Evolutionary conservation across 2,329 filamentous ascomycete species (phyloP), one percentile per base, ranked within the genome.

Genomic region (Leptographium radiaticola): DNA sequence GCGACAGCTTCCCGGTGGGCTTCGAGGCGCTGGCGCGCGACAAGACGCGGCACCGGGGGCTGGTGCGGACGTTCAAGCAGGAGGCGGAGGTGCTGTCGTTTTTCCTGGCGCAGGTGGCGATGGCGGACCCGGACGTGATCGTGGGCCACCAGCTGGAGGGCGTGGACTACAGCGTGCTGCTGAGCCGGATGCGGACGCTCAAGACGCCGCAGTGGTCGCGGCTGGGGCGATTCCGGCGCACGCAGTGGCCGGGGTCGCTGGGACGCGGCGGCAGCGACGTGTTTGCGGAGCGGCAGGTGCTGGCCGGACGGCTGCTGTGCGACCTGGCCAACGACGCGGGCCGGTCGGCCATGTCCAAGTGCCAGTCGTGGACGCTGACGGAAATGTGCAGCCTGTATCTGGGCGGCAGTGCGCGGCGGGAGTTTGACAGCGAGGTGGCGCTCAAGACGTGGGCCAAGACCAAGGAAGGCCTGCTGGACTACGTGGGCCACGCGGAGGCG

Each of bases 331-430:
- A 98, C 66, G 93, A 98, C 62, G 87, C 94, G 64, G 93, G 93
- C 67, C 97, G 96, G 73, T 96, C 91, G 12, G 80, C 89, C 59
- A 97, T 97, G 91, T 84, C 80, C 62, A 95, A 95, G 71, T 98
- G 93, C 67, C 91, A 96, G 68, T 95, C 90, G 4, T 98, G 93
- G 93, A 95, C 87, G 67, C 75, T 98, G 67, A 94, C 91, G 2
- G 93, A 98, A 68, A 98, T 98, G 90, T 95, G 89, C 67, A 87
- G 84, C 59, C 77, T 97, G 16, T 95, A 96, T 60, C 82, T 98
- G 20, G 30, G 15, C 34, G 34, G 46, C 54, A 84, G 84, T 64
- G 75, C 75, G 44, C 85, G 93, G 44, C 81, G 84, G 53, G 93
- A 98, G 40, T 71, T 98, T 36, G 91, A 98, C 66, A 91, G 87